Base-by-base conservation (phyloP, 495 filamentous ascomycete genomes). In the Neurospora pannonica region DNA sequence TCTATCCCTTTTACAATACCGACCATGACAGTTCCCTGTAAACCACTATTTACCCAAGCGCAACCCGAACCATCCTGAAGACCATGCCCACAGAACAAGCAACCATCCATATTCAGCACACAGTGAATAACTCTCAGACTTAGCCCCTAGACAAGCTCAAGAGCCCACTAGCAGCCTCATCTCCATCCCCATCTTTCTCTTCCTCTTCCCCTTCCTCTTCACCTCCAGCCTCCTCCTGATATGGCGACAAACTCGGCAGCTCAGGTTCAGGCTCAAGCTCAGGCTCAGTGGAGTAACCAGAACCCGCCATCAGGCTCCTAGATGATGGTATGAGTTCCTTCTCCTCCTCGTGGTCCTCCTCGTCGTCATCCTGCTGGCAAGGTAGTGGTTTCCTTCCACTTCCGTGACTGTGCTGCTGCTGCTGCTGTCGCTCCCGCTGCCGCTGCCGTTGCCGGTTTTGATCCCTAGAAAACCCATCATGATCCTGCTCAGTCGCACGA, bases 131-230 rank as follows among this genome's bases (percentile, higher is more conserved):
- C 42, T 46, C 42, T 6, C 17, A 17, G 13, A 46, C 6, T 60
- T 2, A 79, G 24, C 78, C 72, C 38, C 78, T 75, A 17, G 79
- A 76, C 38, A 84, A 74, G 48, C 81, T 80, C n/a, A 84, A 71
- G 71, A 84, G 24, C 13, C 79, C 82, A 39, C 78, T 81, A 8
- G 79, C 81, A 5, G 80, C 81, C 4, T 78, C 82, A 17, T 76
- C 78, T 13, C 54, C 24, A 31, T 62, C 28, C 60, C 54, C 34
- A 76, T 6, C 1, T 72, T 75, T 36, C 60, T 75, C 38, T 73
- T 78, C 42, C 42, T 72, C 24, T 78, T 62, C 38, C 17, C 38
- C 73, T 43, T 43, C 37, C 7, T 46, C 19, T 19, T 38, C 70
- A 19, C 5, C 5, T 46, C 21, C 28, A 70, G 4, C 69, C 28